Conservation (phyloP, 2,329 filamentous ascomycete genomes). For the Didymella glomerata region DNA sequence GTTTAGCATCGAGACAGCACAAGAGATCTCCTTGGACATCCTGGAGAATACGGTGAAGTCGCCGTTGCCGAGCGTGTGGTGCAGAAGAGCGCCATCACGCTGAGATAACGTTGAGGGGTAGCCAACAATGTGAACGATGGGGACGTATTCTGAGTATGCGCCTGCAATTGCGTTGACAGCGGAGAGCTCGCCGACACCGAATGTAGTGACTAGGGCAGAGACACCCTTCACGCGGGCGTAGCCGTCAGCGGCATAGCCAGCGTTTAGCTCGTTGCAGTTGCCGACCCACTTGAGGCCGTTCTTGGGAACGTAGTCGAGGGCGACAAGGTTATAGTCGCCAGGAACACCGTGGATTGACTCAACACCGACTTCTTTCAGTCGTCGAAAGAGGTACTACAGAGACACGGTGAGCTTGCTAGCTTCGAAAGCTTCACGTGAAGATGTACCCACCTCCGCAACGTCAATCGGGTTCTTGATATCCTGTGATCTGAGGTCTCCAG, state of each 20-base stretch:
- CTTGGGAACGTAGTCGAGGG: constrained; percentile 66
- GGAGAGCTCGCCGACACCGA: constrained; percentile 59
- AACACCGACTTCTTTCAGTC: constrained; percentile 56
- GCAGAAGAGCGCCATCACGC: constrained; percentile 54
- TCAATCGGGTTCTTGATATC: constrained; percentile 59
- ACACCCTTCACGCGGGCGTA: constrained; percentile 59
- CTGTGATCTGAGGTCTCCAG: constrained; percentile 53
- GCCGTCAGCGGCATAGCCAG: constrained; percentile 58
- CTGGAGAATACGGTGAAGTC: constrained; percentile 84
- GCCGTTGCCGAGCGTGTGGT: constrained; percentile 62
- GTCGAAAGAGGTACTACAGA: constrained; percentile 49
- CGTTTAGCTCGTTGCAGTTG: constrained; percentile 69
- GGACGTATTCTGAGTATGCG: constrained; percentile 57
- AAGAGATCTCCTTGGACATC: constrained; percentile 78
- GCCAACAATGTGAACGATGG: constrained; percentile 59
- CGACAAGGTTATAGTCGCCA: constrained; percentile 56
- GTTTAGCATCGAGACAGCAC: constrained; percentile 74
- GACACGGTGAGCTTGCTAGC: constrained; percentile 9
- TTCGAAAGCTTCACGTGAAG: constrained; percentile 5
- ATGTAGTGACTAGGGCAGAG: constrained; percentile 58
- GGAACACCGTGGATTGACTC: constrained; percentile 58
- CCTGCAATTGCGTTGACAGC: constrained; percentile 59
- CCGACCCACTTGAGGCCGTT: constrained; percentile 66
- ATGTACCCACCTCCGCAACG: constrained; percentile 62
- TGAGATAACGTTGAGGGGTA: constrained; percentile 54